phyloP scores from a whole-genome alignment of 2,329 filamentous ascomycete genomes.

The Fusarium albidum region DNA sequence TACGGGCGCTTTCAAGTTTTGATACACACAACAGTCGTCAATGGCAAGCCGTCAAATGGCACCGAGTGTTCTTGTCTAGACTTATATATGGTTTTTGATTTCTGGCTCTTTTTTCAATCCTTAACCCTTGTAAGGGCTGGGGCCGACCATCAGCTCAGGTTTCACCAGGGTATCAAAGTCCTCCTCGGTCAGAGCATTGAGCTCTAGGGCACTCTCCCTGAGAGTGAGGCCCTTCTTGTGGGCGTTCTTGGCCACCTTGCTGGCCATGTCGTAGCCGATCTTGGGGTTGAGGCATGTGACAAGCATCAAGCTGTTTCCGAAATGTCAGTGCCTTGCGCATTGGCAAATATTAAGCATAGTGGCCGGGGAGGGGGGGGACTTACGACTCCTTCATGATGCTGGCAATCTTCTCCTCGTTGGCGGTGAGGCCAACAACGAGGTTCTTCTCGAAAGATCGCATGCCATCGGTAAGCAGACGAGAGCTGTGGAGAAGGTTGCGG shows the following conservation, averaged over 20 bases:
- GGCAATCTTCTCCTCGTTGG: slow-evolving; percentile 91
- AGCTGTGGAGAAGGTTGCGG: slow-evolving; percentile 92
- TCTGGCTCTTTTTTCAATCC: not conserved
- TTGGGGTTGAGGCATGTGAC: slow-evolving; percentile 98
- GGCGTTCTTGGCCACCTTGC: slow-evolving; percentile 97
- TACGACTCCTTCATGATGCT: slow-evolving; percentile 94
- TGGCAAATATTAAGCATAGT: not conserved
- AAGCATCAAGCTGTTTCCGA: slow-evolving; percentile 81
- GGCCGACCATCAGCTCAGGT: slow-evolving; percentile 94
- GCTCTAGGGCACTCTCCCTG: slow-evolving; percentile 92
- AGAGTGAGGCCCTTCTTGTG: slow-evolving; percentile 98
- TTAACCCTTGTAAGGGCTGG: slow-evolving; percentile 66
- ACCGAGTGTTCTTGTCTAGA: too few relatives aligned
- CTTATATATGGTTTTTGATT: too few relatives aligned
- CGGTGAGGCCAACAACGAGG: slow-evolving; percentile 84
- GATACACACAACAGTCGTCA: too few relatives aligned
- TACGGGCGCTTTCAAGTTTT: too few relatives aligned
- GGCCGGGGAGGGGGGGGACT: slow-evolving; percentile 47
- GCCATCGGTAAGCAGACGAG: slow-evolving; percentile 85
- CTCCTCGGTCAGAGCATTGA: slow-evolving; percentile 85
- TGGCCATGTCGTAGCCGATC: slow-evolving; percentile 97
- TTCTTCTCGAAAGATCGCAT: slow-evolving; percentile 97
- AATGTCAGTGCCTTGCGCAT: slow-evolving; percentile 19
- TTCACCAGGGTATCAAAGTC: slow-evolving; percentile 91
- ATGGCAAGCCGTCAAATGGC: too few relatives aligned